phyloP scores from a whole-genome alignment of 352 stramenopile species.

The Pythium oligandrum region DNA sequence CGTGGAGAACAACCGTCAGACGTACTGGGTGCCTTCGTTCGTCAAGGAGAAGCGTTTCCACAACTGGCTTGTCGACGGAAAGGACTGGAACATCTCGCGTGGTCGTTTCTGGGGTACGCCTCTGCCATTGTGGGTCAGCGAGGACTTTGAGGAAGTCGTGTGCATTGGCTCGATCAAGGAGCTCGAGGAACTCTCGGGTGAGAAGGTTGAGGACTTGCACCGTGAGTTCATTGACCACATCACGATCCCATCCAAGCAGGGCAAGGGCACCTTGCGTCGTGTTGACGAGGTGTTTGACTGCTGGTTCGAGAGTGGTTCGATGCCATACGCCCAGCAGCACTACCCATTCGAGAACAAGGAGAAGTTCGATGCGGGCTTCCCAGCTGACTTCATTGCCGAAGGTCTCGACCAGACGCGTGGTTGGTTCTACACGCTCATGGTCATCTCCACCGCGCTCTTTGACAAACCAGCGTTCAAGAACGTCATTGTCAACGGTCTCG shows the following conservation, averaged over 20 bases:
- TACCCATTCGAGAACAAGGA: conserved; percentile 99
- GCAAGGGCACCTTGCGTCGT: conserved; percentile 80
- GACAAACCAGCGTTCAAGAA: conserved; percentile 99
- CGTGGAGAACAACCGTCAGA: conserved; percentile 87
- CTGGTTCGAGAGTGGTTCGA: conserved; percentile 99
- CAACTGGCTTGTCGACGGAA: conserved; percentile 98
- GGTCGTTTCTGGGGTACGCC: conserved; percentile 99
- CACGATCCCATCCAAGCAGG: conserved; percentile 95
- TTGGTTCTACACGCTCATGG: conserved; percentile 99
- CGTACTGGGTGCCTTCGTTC: conserved; percentile 80
- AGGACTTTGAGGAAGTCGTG: conserved; percentile 97
- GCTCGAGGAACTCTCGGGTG: conserved; percentile 93
- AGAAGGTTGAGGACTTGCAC: conserved; percentile 94
- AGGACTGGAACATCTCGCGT: conserved; percentile 98
- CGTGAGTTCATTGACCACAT: conserved; percentile 98
- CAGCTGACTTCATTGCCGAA: conserved; percentile 99
- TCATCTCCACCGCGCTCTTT: conserved; percentile 98
- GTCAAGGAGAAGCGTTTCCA: conserved; percentile 99
- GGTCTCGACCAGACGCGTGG: conserved; percentile 99
- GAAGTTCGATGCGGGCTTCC: conserved; percentile 95
- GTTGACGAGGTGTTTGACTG: conserved; percentile 97
- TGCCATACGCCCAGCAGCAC: conserved; percentile 99
- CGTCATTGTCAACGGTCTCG: conserved; percentile 98
- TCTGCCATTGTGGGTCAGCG: conserved; percentile 97
- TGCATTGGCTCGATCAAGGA: conserved; percentile 96